These are phyloP conservation scores for Backusella tarrabulga DNA, from an alignment of 192 early-diverging fungal genomes.

Conservation along the genomic window DNA sequence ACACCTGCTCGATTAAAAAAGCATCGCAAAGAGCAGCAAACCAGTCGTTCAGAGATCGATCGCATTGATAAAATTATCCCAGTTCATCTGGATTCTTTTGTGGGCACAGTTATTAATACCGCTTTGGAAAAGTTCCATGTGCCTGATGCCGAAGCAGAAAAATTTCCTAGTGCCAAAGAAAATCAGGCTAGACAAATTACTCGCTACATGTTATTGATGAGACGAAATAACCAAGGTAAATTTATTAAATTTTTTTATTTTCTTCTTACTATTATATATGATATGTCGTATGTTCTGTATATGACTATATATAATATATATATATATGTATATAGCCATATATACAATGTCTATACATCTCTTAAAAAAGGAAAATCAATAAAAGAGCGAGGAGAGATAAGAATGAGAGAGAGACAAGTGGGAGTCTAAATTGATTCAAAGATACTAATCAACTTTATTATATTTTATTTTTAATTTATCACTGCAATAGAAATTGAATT, in stretches of 20 bases:
- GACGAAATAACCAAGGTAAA: slow-evolving; percentile 15
- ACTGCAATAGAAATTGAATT: slow-evolving; percentile 12
- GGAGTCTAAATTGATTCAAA: not conserved
- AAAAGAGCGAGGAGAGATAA: slow-evolving; percentile 5
- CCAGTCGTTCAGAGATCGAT: slow-evolving; percentile 9
- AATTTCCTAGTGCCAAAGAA: not conserved
- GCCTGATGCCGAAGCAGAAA: slow-evolving; percentile 28
- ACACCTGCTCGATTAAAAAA: slow-evolving; percentile 9
- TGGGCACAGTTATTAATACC: slow-evolving; percentile 44
- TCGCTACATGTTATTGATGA: slow-evolving; percentile 17
- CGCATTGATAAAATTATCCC: slow-evolving; percentile 40
- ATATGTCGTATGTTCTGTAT: not conserved
- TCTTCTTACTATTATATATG: not conserved
- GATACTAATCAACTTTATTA: not conserved
- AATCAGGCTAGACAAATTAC: not conserved
- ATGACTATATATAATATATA: not conserved
- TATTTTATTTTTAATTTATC: slow-evolving; percentile 6
- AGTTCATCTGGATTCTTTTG: slow-evolving; percentile 37
- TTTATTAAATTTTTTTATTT: not conserved
- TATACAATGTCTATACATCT: not conserved
- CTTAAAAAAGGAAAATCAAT: not conserved
- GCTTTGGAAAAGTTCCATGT: slow-evolving; percentile 48
- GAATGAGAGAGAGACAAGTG: not conserved
- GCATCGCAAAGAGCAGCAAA: not conserved
- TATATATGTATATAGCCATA: slow-evolving; percentile 6